Base-by-base conservation (phyloP, 1,284 basidiomycete species). In the Flammula alnicola region DNA sequence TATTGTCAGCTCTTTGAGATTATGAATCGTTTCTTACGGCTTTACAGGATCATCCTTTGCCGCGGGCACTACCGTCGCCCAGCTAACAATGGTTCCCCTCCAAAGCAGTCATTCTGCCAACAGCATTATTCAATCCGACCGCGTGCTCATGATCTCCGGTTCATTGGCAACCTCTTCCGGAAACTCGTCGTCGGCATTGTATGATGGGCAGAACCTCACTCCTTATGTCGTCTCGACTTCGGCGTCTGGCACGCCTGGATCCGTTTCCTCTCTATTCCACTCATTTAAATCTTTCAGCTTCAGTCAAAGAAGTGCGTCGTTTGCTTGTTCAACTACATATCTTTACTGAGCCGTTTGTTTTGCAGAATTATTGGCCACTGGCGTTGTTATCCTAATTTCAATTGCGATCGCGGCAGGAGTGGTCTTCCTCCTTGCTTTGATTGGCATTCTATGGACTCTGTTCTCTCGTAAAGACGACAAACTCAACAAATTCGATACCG, bases 401-500 rank as follows among this genome's bases (percentile, higher is more conserved):
- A 98, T 99, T 59, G 96, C 95, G 23, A 97, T 98, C 56, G 87
- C 93, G 3, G 93, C 95, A 8, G 96, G 95, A 20, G 84, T 98
- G 19, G 93, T 99, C 44, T 95, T 99, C 74, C 73, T 98, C 1
- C 78, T 98, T 17, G 89, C 93, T 11, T 74, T 97, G 29, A 78
- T 95, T 50, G 93, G 93, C 39, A 88, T 98, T 38, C 73, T 98
- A 33, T 93, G 93, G 86, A 88, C 93, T 0, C 78, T 97, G 10
- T 86, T 93, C 66, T 86, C 90, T 17, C 79, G 92, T 38, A 79
- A 85, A 44, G 91, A 91, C 22, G 85, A 86, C 61, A 84, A 79
- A 63, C 60, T 80, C 9, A 70, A 72, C 57, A 84, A 85, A 62
- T 77, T 79, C 51, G 85, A 86, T 48, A 66, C 64, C n/a, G n/a